Base-by-base conservation (phyloP, 106 monocot genomes). In the Phalaenopsis aphrodite region DNA sequence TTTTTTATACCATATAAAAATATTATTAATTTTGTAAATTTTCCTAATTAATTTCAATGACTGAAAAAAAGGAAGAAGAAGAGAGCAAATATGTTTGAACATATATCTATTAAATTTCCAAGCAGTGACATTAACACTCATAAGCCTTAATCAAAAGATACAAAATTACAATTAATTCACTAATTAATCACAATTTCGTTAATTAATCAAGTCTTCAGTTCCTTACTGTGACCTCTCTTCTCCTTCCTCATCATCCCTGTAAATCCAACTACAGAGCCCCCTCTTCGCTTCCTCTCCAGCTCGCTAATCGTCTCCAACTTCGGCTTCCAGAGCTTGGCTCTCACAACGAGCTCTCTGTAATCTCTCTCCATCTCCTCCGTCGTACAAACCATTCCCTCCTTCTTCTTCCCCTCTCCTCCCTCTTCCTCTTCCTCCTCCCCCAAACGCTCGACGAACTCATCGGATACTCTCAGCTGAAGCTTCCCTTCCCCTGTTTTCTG, bases 341-440 rank as follows among this genome's bases (percentile, higher is more conserved):
- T 87, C 43, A 43, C 43, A 55, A 88, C 90, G 78, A 94, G 77
- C 82, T 88, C 81, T 88, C 74, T 83, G 78, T 93, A 95, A 52
- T 93, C 95, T 81, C 86, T 93, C 90, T 87, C 89, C 79, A 95
- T 68, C 83, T 77, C 89, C 78, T 56, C 88, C 8, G 74, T 86
- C 4, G 65, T 86, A 78, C 92, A 90, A 23, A 93, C 72, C 55
- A 88, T 79, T 45, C 15, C 74, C n/a, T 19, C 43, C 18, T 8
- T 45, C 74, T n/a, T 75, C 74, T 10, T 75, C n/a, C 6, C 43
- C 6, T 45, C 74, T 8, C 43, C 75, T 30, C 16, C 78, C 15
- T 77, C 76, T 10, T 78, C 52, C 19, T 75, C 80, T 14, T 52
- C 52, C 12, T 52, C 52, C 14, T 75, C 74, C 43, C 43, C 42